Conservation (phyloP, 352 stramenopile species). For the Globisporangium okanoganense region DNA sequence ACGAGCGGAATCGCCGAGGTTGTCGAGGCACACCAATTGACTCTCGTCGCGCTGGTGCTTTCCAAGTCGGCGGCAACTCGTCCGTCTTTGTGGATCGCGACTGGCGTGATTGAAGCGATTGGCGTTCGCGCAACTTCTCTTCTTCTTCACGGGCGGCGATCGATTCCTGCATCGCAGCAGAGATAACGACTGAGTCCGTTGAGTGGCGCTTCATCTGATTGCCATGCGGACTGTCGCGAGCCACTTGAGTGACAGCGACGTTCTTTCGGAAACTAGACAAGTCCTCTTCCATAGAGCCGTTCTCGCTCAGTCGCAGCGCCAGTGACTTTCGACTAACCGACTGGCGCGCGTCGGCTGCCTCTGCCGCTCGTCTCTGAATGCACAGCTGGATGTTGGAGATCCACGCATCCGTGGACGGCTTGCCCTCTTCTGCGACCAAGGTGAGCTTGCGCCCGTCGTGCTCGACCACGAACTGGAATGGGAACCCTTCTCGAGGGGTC, state of each 20-base stretch:
- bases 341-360: conserved; percentile 24
- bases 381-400: conserved; percentile 54
- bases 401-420: conserved; percentile 54
- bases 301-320: conserved; percentile 35
- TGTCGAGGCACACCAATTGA: background rate
- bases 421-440: conserved; percentile 59
- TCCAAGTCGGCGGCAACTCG: conserved; percentile 20
- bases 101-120: conserved; percentile 33
- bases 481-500: conserved; percentile 51
- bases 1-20: conserved; percentile 41
- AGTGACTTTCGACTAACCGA: conserved; percentile 38
- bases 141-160: conserved; percentile 38
- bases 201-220: conserved; percentile 57
- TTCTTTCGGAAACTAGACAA: conserved; percentile 27
- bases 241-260: conserved; percentile 19
- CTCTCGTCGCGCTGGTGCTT: conserved; percentile 16
- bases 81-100: conserved; percentile 39
- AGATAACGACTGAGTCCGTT: conserved; percentile 61
- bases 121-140: conserved; percentile 31
- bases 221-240: conserved; percentile 17
- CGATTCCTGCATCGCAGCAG: conserved; percentile 52
- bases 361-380: conserved; percentile 31
- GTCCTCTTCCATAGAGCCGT: conserved; percentile 35
- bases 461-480: conserved; percentile 67
- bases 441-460: conserved; percentile 63